phyloP scores from a whole-genome alignment of 2,329 filamentous ascomycete genomes.

The Cucurbitaria berberidis region DNA sequence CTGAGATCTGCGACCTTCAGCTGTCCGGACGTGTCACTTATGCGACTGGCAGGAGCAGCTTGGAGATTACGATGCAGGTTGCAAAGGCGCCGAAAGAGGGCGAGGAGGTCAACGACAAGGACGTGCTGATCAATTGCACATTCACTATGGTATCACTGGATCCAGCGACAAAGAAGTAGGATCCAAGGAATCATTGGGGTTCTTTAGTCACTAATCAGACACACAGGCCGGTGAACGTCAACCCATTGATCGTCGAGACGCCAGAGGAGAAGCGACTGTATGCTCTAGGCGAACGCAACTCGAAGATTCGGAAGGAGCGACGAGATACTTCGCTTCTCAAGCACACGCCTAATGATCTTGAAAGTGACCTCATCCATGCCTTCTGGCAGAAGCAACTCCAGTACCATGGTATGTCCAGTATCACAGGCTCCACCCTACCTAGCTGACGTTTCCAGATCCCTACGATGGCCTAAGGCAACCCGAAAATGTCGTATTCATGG shows the following conservation, averaged over 20 bases:
- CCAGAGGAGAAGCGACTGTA: constrained; percentile 70
- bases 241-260: constrained; percentile 66
- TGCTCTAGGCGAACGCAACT: constrained; percentile 68
- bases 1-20: constrained; percentile 79
- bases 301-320: constrained; percentile 69
- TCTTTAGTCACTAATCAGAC: neutral
- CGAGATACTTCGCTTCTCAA: constrained; percentile 66
- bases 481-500: constrained; percentile 66
- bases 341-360: constrained; percentile 72
- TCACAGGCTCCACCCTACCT: neutral
- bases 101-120: constrained; percentile 61
- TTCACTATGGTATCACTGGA: constrained; percentile 81
- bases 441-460: constrained; percentile 52
- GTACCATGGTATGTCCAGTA: constrained; percentile 59
- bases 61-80: constrained; percentile 77
- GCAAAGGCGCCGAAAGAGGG: constrained; percentile 69
- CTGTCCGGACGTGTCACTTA: constrained; percentile 73
- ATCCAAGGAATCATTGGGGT: neutral
- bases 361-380: constrained; percentile 73
- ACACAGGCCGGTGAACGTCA: constrained; percentile 63
- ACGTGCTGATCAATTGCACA: constrained; percentile 72
- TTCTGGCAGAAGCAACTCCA: constrained; percentile 74
- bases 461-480: constrained; percentile 62
- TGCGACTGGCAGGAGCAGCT: constrained; percentile 73
- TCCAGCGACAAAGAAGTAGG: constrained; percentile 67